These are phyloP conservation scores for Monosporozyma unispora DNA, from an alignment of 805 yeast species.

Conservation along the genomic window DNA sequence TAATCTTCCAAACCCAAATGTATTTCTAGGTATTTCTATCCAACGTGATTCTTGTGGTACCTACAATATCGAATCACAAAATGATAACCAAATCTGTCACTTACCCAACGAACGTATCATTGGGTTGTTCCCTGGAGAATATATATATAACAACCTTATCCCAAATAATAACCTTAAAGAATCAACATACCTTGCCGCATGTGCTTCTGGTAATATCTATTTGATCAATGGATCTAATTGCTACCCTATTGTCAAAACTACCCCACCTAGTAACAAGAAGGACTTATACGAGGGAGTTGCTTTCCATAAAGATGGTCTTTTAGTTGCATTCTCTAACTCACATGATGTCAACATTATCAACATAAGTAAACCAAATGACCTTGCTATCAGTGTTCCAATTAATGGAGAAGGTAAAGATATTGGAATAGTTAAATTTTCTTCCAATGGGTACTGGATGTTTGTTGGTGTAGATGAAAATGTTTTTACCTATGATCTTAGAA, in stretches of 20 bases:
- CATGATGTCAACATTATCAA: constrained; percentile 8
- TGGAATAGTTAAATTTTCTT: constrained; percentile 15
- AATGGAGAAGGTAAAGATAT: constrained; percentile 6
- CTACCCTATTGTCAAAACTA: neutral
- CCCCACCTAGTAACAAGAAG: neutral
- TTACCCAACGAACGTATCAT: neutral
- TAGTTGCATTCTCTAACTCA: constrained; percentile 22
- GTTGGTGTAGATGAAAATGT: constrained; percentile 12
- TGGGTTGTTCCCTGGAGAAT: neutral
- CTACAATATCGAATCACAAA: neutral
- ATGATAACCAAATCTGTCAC: neutral
- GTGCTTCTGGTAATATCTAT: neutral
- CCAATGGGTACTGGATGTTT: constrained; percentile 29
- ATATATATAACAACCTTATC: neutral
- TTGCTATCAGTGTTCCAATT: constrained; percentile 8
- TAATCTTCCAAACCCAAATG: neutral
- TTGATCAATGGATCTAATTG: neutral
- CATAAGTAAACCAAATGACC: constrained; percentile 10
- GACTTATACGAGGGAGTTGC: constrained; percentile 1
- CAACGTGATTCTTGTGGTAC: neutral
- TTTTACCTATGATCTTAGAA: constrained; percentile 23
- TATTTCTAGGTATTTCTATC: neutral
- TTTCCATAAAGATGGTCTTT: constrained; percentile 33
- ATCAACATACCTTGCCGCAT: neutral
- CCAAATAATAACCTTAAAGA: neutral